Evolutionary conservation across 768 basidiomycete genomes (phyloP).

Genomic region (Daedaleopsis nitida): DNA sequence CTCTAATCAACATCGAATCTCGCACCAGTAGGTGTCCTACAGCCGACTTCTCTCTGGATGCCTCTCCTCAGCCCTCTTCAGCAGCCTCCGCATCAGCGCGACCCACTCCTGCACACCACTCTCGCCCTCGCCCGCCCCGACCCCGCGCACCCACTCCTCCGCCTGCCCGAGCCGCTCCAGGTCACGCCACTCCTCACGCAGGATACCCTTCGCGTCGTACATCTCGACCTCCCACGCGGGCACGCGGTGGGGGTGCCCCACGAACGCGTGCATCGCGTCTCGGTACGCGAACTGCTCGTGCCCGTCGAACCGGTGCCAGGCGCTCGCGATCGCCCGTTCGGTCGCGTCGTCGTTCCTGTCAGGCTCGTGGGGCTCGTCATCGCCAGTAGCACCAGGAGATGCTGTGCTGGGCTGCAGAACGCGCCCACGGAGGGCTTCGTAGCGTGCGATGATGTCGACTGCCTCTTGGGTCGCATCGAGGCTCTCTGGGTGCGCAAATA

Average conservation of each 20-base stretch:
- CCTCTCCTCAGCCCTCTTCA: slow-evolving; percentile 33
- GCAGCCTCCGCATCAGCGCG: slow-evolving; percentile 41
- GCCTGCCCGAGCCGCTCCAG: slow-evolving; percentile 60
- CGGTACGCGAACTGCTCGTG: slow-evolving; percentile 71
- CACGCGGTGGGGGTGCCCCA: slow-evolving; percentile 38
- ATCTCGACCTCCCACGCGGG: slow-evolving; percentile 61
- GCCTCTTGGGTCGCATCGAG: slow-evolving; percentile 53
- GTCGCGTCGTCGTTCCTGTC: slow-evolving; percentile 13
- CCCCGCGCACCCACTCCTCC: slow-evolving; percentile 58
- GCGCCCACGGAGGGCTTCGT: slow-evolving; percentile 40
- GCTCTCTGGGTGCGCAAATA: slow-evolving; percentile 51
- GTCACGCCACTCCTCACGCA: slow-evolving; percentile 60
- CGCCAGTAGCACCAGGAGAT: not conserved
- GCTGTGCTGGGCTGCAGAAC: too few species aligned
- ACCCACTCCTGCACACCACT: slow-evolving; percentile 64
- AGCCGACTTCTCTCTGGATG: slow-evolving; percentile 14
- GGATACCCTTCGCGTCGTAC: slow-evolving; percentile 46
- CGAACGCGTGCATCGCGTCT: slow-evolving; percentile 51
- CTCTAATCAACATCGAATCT: too few species aligned
- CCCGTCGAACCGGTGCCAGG: slow-evolving; percentile 55
- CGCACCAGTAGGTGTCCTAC: not conserved
- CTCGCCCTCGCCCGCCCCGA: slow-evolving; percentile 65
- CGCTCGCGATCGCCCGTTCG: slow-evolving; percentile 46
- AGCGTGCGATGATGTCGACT: slow-evolving; percentile 50
- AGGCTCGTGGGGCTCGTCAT: not conserved